Percentiles rank a stretch among this genome's conserved stretches.
phyloP scores from a whole-genome alignment of 2,329 filamentous ascomycete species.

The Knufia petricola region DNA sequence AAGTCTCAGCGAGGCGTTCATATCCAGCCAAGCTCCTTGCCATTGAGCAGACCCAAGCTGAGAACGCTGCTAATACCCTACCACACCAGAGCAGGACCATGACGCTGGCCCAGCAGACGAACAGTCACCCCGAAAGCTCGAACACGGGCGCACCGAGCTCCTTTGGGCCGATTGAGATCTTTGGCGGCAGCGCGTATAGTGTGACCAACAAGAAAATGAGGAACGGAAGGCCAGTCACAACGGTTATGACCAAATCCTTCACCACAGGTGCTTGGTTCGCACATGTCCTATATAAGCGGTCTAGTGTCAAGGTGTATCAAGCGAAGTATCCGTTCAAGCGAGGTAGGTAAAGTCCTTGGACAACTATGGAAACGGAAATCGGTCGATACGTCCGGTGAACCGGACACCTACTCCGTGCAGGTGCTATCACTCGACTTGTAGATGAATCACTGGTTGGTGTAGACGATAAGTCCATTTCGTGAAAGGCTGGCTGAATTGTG shows the following conservation, averaged over 20 bases:
- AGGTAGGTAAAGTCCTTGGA: too few species aligned
- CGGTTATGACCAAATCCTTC: not conserved
- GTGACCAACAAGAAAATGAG: constrained; percentile 1
- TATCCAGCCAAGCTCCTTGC: not conserved
- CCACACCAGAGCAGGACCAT: constrained; percentile 4
- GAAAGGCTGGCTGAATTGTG: too few species aligned
- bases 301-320: constrained; percentile 1
- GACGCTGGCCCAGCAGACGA: constrained; percentile 1
- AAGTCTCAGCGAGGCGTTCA: not conserved
- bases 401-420: too few species aligned
- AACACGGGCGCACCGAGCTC: not conserved
- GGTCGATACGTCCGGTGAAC: too few species aligned
- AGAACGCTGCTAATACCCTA: not conserved
- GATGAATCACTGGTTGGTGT: too few species aligned
- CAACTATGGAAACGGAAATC: too few species aligned
- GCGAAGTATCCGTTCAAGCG: too few species aligned
- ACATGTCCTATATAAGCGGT: not conserved
- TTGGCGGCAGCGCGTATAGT: not conserved
- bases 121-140: constrained; percentile 1
- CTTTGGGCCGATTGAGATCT: not conserved
- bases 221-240: constrained; percentile 3
- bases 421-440: too few species aligned
- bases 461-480: too few species aligned
- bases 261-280: not conserved
- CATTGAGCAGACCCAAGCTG: not conserved